Evolutionary conservation across 169 alveolate genomes (phyloP), one percentile per base, ranked within the genome.

Genomic region (Plasmodium billcollinsi): DNA sequence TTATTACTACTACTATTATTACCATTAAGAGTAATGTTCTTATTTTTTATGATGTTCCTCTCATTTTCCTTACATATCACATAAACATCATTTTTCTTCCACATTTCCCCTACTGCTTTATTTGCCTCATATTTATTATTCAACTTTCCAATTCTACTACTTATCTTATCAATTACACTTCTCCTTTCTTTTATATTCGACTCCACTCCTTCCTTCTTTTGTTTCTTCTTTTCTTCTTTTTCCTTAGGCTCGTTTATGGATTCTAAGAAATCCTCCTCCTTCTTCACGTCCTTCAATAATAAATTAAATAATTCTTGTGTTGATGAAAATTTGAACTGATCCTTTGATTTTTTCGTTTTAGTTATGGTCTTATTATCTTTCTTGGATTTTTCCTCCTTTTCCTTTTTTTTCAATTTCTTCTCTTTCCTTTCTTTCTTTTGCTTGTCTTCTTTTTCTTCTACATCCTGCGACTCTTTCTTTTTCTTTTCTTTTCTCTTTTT

Each of bases 221-320:
- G 45, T 8, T 5, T 20, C 1, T 59, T 59, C 69, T 18, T 56
- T 12, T 47, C 65, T n/a, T 14, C 80, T 2, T 5, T 56, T 71
- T 15, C 45, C 14, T 45, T 33, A 18, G 43, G 18, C 11, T 18
- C 8, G 11, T 8, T 58, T 47, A 3, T n/a, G 49, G 14, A 5
- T 72, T 33, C 83, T 11, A 33, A 49, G 47, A 5, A 12, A 1
- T 29, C 18, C 58, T 59, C 45, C 21, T 54, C 73, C 11, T 74
- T 73, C 74, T 75, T 75, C 45, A 75, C 89, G n/a, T 75, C 74
- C 56, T 58, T 63, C 71, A 75, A 52, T 33, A 75, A 71, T 33
- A 75, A 49, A 75, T 75, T 75, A 49, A 75, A 75, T n/a, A 75
- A 20, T 21, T 75, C 89, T 39, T 75, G 89, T 12, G 89, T 75